These are phyloP conservation scores for Lodderomyces jiufengensis DNA, from an alignment of 1,139 yeast species.

Conservation along the genomic window DNA sequence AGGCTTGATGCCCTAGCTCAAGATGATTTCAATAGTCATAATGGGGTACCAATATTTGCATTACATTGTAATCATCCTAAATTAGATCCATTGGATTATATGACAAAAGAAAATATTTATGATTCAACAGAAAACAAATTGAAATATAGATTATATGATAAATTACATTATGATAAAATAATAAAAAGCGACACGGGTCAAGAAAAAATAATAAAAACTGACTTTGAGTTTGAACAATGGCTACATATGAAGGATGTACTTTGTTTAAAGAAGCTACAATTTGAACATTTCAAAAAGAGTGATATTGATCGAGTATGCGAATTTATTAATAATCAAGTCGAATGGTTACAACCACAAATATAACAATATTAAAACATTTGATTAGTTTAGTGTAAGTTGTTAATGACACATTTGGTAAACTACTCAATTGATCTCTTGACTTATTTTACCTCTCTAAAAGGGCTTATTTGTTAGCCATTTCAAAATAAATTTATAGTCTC, in stretches of 20 bases:
- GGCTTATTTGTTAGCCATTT: no score
- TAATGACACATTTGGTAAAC: no score
- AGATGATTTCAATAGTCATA: conserved; percentile 16
- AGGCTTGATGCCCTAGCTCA: not conserved
- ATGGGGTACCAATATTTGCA: conserved; percentile 25
- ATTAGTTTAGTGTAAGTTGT: no score
- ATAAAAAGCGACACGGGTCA: conserved; percentile 6
- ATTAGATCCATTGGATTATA: conserved; percentile 26
- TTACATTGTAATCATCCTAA: conserved; percentile 41
- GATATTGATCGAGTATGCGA: conserved; percentile 25
- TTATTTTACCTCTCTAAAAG: no score
- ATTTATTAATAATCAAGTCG: conserved; percentile 28
- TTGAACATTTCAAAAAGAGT: conserved; percentile 24
- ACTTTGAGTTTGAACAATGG: conserved; percentile 39
- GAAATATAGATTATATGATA: conserved; percentile 30
- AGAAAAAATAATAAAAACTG: conserved; percentile 13
- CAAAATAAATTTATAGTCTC: no score
- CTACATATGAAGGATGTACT: conserved; percentile 24
- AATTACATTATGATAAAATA: conserved; percentile 21
- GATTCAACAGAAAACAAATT: conserved; percentile 24
- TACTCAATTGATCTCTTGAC: no score
- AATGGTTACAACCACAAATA: conserved; percentile 17
- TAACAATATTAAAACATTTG: no score
- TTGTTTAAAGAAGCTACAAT: conserved; percentile 25
- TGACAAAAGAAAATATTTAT: conserved; percentile 24